Conservation (phyloP, 495 filamentous ascomycete genomes). For the Oleoguttula mirabilis region DNA sequence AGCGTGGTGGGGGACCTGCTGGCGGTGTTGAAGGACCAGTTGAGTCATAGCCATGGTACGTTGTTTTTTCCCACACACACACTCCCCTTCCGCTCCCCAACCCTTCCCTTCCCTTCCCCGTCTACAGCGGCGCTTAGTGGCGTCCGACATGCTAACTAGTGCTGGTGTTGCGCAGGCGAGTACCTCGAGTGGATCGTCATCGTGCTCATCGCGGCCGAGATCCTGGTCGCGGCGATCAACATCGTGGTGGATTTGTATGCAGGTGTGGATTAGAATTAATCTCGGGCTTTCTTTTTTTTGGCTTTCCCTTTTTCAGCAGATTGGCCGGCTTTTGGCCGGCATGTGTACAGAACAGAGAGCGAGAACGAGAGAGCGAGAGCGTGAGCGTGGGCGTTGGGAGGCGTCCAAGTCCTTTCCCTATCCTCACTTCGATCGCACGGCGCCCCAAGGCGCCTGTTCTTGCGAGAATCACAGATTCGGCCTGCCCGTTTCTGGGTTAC, state of each 20-base stretch:
- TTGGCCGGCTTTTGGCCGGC: too few relatives aligned
- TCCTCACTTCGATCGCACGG: too few relatives aligned
- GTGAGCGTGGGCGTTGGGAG: too few relatives aligned
- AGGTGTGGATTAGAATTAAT: conserved; percentile 39
- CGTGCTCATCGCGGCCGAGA: conserved; percentile 88
- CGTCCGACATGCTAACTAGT: not conserved
- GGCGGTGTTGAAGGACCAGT: conserved; percentile 88
- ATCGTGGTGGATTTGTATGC: conserved; percentile 92
- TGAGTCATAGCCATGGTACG: conserved; percentile 80
- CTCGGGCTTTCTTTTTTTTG: too few relatives aligned
- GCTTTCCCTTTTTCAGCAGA: too few relatives aligned
- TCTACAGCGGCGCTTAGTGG: not conserved
- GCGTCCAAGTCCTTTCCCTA: too few relatives aligned
- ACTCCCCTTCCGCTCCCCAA: not conserved
- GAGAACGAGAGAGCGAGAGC: too few relatives aligned
- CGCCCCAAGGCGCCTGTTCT: too few relatives aligned
- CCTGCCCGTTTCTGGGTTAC: too few relatives aligned
- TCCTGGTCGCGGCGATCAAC: conserved; percentile 87
- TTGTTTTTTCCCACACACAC: not conserved
- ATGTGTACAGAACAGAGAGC: too few relatives aligned
- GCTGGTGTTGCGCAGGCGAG: conserved; percentile 45
- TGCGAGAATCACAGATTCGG: too few relatives aligned
- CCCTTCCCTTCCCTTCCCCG: not conserved
- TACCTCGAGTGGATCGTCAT: conserved; percentile 94
- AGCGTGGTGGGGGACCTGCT: conserved; percentile 91